Percentiles rank a stretch among this genome's conserved stretches.
Conservation (phyloP, 441 rosid genomes). For the Pelargonium australe region DNA sequence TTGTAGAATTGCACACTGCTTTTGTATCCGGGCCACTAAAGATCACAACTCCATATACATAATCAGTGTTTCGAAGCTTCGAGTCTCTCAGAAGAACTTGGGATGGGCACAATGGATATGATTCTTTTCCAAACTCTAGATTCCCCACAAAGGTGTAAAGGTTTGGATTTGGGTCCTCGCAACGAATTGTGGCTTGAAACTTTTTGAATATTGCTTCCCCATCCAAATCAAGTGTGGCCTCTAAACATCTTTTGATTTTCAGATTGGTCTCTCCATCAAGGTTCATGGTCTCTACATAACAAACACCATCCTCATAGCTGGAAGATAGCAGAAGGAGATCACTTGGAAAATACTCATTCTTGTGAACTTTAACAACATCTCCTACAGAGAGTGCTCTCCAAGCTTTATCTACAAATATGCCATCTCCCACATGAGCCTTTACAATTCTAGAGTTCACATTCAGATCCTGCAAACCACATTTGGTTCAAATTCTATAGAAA, state of each 20-base stretch:
- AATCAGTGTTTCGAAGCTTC: constrained; percentile 86
- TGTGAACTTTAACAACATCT: constrained; percentile 71
- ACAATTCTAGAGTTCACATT: constrained; percentile 69
- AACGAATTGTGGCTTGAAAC: constrained; percentile 63
- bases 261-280: constrained; percentile 96
- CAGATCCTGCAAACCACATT: constrained; percentile 52
- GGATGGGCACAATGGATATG: constrained; percentile 72
- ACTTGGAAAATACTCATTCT: constrained; percentile 88
- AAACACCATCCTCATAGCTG: constrained; percentile 74
- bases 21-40: constrained; percentile 92
- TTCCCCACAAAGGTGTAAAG: constrained; percentile 81
- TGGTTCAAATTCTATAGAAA: not conserved
- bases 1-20: constrained; percentile 83
- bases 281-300: constrained; percentile 95
- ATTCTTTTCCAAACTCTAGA: constrained; percentile 54
- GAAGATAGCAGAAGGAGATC: constrained; percentile 87
- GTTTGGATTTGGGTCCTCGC: constrained; percentile 95
- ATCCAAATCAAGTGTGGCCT: constrained; percentile 47
- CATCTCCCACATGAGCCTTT: constrained; percentile 55
- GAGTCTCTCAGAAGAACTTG: constrained; percentile 93
- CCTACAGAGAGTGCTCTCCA: constrained; percentile 89
- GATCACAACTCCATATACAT: constrained; percentile 71
- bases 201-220: constrained; percentile 51
- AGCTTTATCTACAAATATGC: constrained; percentile 40
- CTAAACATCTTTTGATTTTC: constrained; percentile 77